Evolutionary conservation across 192 early-diverging fungal genomes (phyloP), one percentile per base, ranked within the genome.

Genomic region (Kappamyces sp.): DNA sequence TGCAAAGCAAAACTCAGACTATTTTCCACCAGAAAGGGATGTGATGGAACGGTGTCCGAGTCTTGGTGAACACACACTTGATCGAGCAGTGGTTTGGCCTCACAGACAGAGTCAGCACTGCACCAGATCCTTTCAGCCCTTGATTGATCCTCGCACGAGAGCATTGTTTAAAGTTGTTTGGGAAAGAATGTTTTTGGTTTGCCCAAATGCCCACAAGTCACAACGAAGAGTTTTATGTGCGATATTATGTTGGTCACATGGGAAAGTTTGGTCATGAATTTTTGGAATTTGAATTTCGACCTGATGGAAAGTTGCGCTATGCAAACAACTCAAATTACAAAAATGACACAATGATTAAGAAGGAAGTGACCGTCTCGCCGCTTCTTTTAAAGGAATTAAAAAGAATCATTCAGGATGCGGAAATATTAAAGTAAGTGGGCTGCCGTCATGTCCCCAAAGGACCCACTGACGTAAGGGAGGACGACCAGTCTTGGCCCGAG

Each of bases 201-300:
- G 22, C 22, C 22, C 22, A 22, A 22, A 22, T 22, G 22, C 22
- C 22, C 43, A 12, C 43, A 45, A 22, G 22, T 22, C 22, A 22
- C 22, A 22, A 22, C 22, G 77, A 77, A 47, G 79, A 81, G 35
- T 75, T 81, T 45, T 81, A 81, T 66, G 67, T 81, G 33, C 68
- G 79, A 57, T 81, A 79, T 60, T 81, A 81, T 61, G 83, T 88
- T 12, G 94, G 96, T 4, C 93, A 97, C 66, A 83, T 81, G 58
- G 96, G 96, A 35, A 82, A 91, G 59, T 96, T 91, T 75, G 96
- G 96, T 33, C 94, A 99, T 75, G 96, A 99, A 83, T 99, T 97
- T 70, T 82, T 99, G 37, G 91, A 96, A 67, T 99, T 97, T 66
- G 96, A 99, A 73, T 85, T 98, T 54, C 73, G 86, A 59, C 76